Evolutionary conservation across 2,329 filamentous ascomycete species (phyloP), one percentile per base, ranked within the genome.

Genomic region (Acrocalymma vagum): DNA sequence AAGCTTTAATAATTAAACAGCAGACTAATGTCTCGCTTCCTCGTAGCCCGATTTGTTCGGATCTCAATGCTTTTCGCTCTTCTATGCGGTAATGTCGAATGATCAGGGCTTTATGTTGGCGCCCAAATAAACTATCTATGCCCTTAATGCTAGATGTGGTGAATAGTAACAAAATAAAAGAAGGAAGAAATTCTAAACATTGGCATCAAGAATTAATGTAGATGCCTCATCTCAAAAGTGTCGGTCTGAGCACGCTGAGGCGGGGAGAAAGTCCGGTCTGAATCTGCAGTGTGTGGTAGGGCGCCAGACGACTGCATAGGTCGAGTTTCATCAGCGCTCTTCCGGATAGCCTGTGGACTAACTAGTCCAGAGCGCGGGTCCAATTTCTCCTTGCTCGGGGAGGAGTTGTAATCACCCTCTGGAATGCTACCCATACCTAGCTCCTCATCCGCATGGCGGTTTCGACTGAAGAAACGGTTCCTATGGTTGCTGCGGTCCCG

Each of bases 391-490:
- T 48, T 50, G 28, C 39, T 45, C 1, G 54, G 51, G 9, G 55
- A 48, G 14, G 51, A 53, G 6, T 55, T 52, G 17, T 41, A 34
- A 2, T 58, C 54, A 26, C 38, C 48, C 29, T 78, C 75, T 0
- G 73, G 73, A 17, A 78, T 76, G 42, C 73, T 72, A 8, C 69
- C 75, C 48, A 77, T 73, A 38, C 75, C 77, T 52, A 72, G 68
- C 40, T 78, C 53, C 44, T 78, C 72, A 7, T 73, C 65, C 21
- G 58, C 64, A 9, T 54, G 43, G 9, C 51, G 57, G 27, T 44
- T 45, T n/a, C 81, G 77, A 23, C 76, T 71, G 65, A 87, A 83
- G 70, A 87, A 86, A 3, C 83, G 77, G 48, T 84, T 85, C 6
- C 79, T 77, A 42, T 83, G 80, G 5, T 71, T 70, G 5, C 74